phyloP scores from a whole-genome alignment of 371 early-diverging fungal genomes.

The Rhizopus stolonifer region DNA sequence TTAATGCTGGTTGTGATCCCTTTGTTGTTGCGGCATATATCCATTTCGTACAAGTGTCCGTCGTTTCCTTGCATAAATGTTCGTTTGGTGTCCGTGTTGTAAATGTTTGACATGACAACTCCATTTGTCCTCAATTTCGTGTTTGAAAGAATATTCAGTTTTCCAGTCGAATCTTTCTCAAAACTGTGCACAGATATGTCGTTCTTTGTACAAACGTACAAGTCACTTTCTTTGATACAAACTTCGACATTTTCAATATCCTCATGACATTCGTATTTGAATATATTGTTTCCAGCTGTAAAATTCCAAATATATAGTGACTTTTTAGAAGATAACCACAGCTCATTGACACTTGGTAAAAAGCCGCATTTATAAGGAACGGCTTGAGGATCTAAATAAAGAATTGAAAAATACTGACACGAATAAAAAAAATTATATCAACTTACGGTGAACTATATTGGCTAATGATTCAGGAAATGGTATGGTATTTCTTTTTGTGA shows the following conservation, averaged over 20 bases:
- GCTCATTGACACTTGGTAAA: conserved; percentile 4
- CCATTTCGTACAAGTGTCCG: conserved; percentile 85
- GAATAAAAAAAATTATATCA: neutral
- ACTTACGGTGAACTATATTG: neutral
- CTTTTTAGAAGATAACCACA: conserved; percentile 10
- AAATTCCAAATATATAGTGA: conserved; percentile 18
- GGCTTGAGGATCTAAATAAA: conserved; percentile 3
- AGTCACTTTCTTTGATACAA: neutral
- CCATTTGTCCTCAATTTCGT: neutral
- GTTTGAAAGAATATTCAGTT: conserved; percentile 4
- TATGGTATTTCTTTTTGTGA: neutral
- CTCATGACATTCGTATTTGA: conserved; percentile 13
- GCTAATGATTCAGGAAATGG: neutral
- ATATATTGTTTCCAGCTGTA: neutral
- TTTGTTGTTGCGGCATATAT: conserved; percentile 2
- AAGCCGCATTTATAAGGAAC: conserved; percentile 14
- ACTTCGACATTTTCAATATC: conserved; percentile 14
- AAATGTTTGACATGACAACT: conserved; percentile 8
- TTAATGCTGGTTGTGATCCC: neutral
- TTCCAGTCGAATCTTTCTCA: neutral
- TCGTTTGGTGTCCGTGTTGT: conserved; percentile 59
- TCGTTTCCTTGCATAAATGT: conserved; percentile 85
- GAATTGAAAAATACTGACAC: neutral
- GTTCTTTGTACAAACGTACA: conserved; percentile 11
- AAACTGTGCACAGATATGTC: conserved; percentile 16